phyloP scores from a whole-genome alignment of 257 asterid species.

The Salvia rosmarinus region DNA sequence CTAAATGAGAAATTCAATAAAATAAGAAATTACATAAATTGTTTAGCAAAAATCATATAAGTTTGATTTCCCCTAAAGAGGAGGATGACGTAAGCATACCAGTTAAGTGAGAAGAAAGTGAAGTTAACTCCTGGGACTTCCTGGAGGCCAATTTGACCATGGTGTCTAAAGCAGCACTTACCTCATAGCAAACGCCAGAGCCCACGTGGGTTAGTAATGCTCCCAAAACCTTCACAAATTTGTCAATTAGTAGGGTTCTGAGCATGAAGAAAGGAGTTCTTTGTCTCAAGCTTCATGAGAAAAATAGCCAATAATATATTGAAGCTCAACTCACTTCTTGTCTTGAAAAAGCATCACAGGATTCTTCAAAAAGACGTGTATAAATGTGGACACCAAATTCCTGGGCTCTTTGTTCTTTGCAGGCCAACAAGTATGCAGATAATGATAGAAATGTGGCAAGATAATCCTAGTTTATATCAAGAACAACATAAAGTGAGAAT shows the following conservation, averaged over 20 bases:
- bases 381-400: constrained; percentile 76
- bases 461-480: constrained; percentile 60
- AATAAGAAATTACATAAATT: constrained; percentile 24
- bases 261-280: constrained; percentile 32
- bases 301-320: constrained; percentile 9
- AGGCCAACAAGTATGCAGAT: constrained; percentile 68
- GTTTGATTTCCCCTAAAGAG: constrained; percentile 15
- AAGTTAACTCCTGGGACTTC: constrained; percentile 70
- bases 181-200: constrained; percentile 76
- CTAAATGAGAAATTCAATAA: constrained; percentile 44
- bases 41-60: constrained; percentile 11
- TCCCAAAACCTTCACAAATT: constrained; percentile 68
- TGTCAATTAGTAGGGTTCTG: constrained; percentile 30
- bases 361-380: constrained; percentile 65
- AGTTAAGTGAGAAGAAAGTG: constrained; percentile 70
- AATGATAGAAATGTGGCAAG: constrained; percentile 70
- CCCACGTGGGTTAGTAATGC: constrained; percentile 84
- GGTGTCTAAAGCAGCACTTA: constrained; percentile 73
- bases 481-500: constrained; percentile 32
- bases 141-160: constrained; percentile 66
- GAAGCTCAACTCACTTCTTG: constrained; percentile 71
- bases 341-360: constrained; percentile 64
- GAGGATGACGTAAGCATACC: constrained; percentile 49
- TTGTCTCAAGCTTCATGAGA: constrained; percentile 18
- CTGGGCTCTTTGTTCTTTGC: constrained; percentile 76